Conservation (phyloP, 768 basidiomycete species). For the Lactifluus piperatus region DNA sequence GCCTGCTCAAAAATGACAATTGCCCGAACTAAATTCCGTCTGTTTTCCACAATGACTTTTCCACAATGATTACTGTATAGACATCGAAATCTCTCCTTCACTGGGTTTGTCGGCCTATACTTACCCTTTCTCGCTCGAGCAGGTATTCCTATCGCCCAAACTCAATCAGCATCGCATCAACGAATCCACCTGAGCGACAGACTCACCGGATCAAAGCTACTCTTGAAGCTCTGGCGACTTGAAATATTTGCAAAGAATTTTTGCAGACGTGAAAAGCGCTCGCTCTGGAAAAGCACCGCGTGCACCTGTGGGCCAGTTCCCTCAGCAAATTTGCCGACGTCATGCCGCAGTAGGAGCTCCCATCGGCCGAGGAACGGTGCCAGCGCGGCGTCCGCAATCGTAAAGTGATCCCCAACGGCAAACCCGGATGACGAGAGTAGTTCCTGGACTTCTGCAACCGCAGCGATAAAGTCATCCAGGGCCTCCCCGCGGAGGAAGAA, state of each 20-base stretch:
- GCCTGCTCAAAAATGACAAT: too few species aligned
- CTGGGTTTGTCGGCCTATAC: neutral
- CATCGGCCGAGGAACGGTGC: conserved; percentile 48
- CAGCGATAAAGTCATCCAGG: conserved; percentile 32
- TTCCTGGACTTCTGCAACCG: conserved; percentile 38
- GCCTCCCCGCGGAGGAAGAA: conserved; percentile 30
- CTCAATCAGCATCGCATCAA: neutral
- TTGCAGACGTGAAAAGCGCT: conserved; percentile 39
- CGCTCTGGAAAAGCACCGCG: conserved; percentile 30
- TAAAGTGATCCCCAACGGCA: conserved; percentile 35
- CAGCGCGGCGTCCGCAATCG: conserved; percentile 50
- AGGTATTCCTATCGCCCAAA: neutral
- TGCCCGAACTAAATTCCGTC: too few species aligned
- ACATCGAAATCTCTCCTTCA: too few species aligned
- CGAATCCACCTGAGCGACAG: neutral
- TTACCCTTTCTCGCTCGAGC: neutral
- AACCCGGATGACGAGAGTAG: conserved; percentile 39
- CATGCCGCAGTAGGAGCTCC: conserved; percentile 34
- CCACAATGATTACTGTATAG: too few species aligned
- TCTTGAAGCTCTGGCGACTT: conserved; percentile 41
- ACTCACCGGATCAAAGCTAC: conserved; percentile 43
- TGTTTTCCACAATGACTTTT: too few species aligned
- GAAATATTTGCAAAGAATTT: conserved; percentile 39
- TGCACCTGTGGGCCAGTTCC: conserved; percentile 36
- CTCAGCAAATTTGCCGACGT: conserved; percentile 36